phyloP scores from a whole-genome alignment of 805 yeast species.

The Candida xiaguanensis region DNA sequence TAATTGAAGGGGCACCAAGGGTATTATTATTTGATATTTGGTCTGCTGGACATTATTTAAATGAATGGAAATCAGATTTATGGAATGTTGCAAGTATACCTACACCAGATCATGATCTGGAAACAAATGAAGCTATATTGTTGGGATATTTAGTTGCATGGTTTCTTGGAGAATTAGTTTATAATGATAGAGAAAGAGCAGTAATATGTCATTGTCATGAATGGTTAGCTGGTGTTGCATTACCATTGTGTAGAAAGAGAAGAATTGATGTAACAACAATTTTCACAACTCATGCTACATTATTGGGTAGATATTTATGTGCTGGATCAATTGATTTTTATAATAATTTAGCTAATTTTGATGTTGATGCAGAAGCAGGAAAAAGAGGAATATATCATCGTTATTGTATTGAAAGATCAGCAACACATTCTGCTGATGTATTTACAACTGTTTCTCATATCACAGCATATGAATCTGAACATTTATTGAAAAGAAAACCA shows the following conservation, averaged over 20 bases:
- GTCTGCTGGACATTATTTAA: conserved; percentile 63
- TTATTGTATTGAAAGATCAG: conserved; percentile 94
- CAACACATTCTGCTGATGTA: conserved; percentile 93
- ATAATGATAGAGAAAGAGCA: conserved; percentile 78
- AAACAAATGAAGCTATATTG: conserved; percentile 88
- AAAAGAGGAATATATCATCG: conserved; percentile 96
- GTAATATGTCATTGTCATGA: conserved; percentile 94
- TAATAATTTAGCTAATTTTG: conserved; percentile 83
- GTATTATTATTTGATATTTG: conserved; percentile 84
- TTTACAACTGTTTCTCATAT: conserved; percentile 97
- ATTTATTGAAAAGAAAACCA: conserved; percentile 89
- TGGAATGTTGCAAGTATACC: conserved; percentile 94
- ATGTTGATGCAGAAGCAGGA: conserved; percentile 97
- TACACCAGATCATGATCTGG: conserved; percentile 82
- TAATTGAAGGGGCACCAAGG: conserved; percentile 95
- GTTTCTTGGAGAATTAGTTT: conserved; percentile 94
- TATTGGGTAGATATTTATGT: conserved; percentile 90
- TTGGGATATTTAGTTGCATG: conserved; percentile 93
- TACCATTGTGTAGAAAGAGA: conserved; percentile 88
- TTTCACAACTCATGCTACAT: conserved; percentile 96
- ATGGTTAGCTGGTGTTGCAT: conserved; percentile 96
- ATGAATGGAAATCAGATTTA: conserved; percentile 92
- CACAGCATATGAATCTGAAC: conserved; percentile 95
- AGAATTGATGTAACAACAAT: conserved; percentile 91
- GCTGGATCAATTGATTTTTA: conserved; percentile 97